A percentile compares a stretch with the other conserved stretches of the same genome.
Evolutionary conservation across 768 basidiomycete genomes (phyloP).

Genomic region (Leccinellum luteum): DNA sequence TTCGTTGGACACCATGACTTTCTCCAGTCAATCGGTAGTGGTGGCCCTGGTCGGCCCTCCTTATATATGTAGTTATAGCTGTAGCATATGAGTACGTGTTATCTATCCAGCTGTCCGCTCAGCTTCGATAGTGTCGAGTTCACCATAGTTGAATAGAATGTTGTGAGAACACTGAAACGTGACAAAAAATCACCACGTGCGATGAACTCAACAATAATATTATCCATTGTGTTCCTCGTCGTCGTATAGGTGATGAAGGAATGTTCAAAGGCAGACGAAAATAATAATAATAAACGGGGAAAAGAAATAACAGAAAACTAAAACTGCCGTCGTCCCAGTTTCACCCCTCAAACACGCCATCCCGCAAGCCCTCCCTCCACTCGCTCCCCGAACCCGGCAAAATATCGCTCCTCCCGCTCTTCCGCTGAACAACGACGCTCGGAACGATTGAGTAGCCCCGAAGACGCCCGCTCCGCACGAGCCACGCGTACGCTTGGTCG

Average conservation of each 20-base stretch:
- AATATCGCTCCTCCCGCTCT: constrained; percentile 56
- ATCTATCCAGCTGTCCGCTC: not conserved
- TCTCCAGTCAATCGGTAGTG: not conserved
- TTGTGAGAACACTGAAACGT: not conserved
- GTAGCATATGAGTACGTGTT: not conserved
- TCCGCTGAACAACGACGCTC: constrained; percentile 65
- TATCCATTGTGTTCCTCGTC: not conserved
- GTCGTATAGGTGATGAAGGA: not conserved
- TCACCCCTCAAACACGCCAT: constrained; percentile 44
- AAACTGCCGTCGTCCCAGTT: not conserved
- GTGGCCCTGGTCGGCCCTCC: not conserved
- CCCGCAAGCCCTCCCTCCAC: constrained; percentile 51
- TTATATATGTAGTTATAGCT: not conserved
- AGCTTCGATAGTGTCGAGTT: not conserved
- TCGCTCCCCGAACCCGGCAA: constrained; percentile 44
- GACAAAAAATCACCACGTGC: too few relatives aligned
- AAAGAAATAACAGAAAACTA: not conserved
- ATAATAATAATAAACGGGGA: not conserved
- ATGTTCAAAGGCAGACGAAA: not conserved
- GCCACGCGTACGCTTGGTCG: constrained; percentile 71
- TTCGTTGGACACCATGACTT: not conserved
- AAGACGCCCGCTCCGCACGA: constrained; percentile 54
- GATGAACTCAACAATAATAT: not conserved
- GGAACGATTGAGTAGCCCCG: constrained; percentile 65
- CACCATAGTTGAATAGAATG: not conserved